phyloP scores from a whole-genome alignment of 768 basidiomycete species.

The Lactifluus subvellereus region DNA sequence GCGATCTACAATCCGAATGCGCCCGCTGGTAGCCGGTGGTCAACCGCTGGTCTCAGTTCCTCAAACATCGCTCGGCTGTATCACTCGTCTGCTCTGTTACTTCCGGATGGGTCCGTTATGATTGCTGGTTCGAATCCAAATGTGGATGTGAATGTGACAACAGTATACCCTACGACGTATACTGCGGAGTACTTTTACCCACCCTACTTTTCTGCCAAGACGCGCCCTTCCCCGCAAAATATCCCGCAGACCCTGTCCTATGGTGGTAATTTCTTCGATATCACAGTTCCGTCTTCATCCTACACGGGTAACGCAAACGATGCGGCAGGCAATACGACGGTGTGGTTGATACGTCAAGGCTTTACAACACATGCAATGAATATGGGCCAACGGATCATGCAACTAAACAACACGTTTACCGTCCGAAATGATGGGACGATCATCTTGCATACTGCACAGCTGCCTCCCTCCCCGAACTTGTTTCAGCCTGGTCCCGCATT shows the following conservation, averaged over 20 bases:
- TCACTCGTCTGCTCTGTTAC: conserved; percentile 86
- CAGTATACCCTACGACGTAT: conserved; percentile 70
- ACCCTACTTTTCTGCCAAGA: conserved; percentile 65
- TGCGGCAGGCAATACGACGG: conserved; percentile 66
- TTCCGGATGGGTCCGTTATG: conserved; percentile 81
- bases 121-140: conserved; percentile 94
- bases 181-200: conserved; percentile 88
- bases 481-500: conserved; percentile 86
- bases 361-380: conserved; percentile 84
- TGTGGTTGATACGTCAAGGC: conserved; percentile 74
- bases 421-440: conserved; percentile 73
- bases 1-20: conserved; percentile 78
- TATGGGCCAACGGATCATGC: conserved; percentile 76
- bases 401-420: conserved; percentile 81
- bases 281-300: conserved; percentile 58
- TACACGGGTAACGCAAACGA: conserved; percentile 62
- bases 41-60: conserved; percentile 52
- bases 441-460: conserved; percentile 72
- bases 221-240: conserved; percentile 63
- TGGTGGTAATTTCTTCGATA: conserved; percentile 73
- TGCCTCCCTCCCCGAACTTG: conserved; percentile 76
- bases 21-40: conserved; percentile 68
- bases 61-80: conserved; percentile 77
- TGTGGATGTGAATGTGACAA: conserved; percentile 64
- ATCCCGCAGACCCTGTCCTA: conserved; percentile 71